Base-by-base conservation (phyloP, 2,329 filamentous ascomycete species). In the Penicillium frequentans region DNA sequence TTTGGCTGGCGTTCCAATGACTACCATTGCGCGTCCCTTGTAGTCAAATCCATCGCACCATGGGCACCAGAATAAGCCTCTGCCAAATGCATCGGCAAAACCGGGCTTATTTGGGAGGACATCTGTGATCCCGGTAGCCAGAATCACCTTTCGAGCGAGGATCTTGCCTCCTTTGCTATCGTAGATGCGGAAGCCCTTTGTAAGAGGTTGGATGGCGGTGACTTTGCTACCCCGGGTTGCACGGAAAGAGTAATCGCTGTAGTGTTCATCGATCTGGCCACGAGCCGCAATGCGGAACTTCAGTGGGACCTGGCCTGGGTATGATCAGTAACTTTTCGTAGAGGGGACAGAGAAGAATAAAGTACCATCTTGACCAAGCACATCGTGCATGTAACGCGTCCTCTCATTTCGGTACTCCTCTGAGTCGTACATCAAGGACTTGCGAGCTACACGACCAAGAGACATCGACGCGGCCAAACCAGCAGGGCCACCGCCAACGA, bases 21-120 rank as follows among this genome's bases (percentile, higher is more conserved):
- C 24, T 5, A 55, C 52, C 48, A 58, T 52, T 23, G 29, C 26
- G 14, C 51, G 51, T 7, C 35, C 43, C 19, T 21, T 57, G 39
- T 57, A 57, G 19, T 59, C 56, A 16, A 42, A 55, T 3, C 56
- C 57, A 52, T 59, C 57, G 9, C 57, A 59, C 57, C 57, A 87
- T 0, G 84, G 84, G 54, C 85, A 87, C 83, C 84, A 87, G 72
- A 74, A 87, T 51, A 87, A 80, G 6, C 85, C 85, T 57, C 82
- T 77, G 49, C 83, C 84, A 79, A 82, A 87, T 64, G 79, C 81
- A 48, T 85, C 81, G 3, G 60, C 35, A 0, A 58, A 55, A 13
- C 58, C 58, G 2, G 44, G 39, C 11, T 44, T 61, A 1, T 55
- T 33, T 10, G 58, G 58, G 8, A 61, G 21, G 1, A 61, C 16